phyloP scores from a whole-genome alignment of 805 yeast species.

The Monosporozyma aquatica region DNA sequence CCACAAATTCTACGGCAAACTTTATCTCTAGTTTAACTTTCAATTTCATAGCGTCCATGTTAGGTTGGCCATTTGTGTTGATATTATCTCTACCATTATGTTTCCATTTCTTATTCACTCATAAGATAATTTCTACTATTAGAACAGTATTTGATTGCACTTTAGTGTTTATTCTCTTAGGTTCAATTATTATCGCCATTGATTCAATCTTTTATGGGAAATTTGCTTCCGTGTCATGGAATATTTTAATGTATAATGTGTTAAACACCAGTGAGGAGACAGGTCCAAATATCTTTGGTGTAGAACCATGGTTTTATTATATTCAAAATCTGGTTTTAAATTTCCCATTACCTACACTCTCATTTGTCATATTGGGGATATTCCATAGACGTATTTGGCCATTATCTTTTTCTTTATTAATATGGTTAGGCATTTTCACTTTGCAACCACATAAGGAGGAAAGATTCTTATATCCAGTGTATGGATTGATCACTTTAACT shows the following conservation, averaged over 20 bases:
- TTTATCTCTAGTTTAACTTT: conserved; percentile 24
- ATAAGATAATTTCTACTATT: conserved; percentile 19
- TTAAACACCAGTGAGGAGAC: conserved; percentile 49
- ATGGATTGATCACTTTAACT: conserved; percentile 55
- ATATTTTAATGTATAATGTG: conserved; percentile 78
- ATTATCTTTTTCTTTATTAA: conserved; percentile 40
- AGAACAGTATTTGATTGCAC: conserved; percentile 24
- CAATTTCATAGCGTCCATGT: conserved; percentile 51
- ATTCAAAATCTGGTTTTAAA: conserved; percentile 59
- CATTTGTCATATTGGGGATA: conserved; percentile 26
- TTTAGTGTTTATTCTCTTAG: conserved; percentile 13
- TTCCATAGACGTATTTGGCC: conserved; percentile 24
- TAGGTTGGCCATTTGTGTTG: conserved; percentile 89
- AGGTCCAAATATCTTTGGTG: conserved; percentile 89
- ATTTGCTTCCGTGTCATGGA: conserved; percentile 62
- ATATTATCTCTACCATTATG: conserved; percentile 56
- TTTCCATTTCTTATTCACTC: conserved; percentile 28
- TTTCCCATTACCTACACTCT: conserved; percentile 43
- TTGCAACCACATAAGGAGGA: conserved; percentile 90
- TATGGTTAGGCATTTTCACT: conserved; percentile 64
- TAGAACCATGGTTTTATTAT: conserved; percentile 71
- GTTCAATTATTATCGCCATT: conserved; percentile 24
- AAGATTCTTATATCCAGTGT: conserved; percentile 78
- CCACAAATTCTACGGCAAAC: conserved; percentile 15
- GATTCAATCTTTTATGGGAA: conserved; percentile 59